These are phyloP conservation scores for Phytophthora idaei DNA, from an alignment of 352 stramenopile genomes.

Conservation along the genomic window DNA sequence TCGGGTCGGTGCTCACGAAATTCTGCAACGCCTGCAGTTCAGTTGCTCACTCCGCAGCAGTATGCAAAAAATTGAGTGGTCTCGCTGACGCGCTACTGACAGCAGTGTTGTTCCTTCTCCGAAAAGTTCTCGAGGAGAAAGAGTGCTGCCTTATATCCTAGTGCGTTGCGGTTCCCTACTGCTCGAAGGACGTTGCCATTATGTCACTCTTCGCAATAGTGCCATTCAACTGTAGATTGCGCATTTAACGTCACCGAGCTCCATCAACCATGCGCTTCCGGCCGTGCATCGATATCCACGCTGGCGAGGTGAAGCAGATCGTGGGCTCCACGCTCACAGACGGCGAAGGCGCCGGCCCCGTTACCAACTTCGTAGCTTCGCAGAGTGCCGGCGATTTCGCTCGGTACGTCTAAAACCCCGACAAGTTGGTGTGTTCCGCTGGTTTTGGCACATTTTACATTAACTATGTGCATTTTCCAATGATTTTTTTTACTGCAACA, in stretches of 20 bases:
- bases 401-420: constrained; percentile 36
- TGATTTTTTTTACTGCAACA: constrained; percentile 18
- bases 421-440: background rate
- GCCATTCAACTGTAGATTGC: background rate
- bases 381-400: constrained; percentile 80
- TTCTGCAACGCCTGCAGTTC: background rate
- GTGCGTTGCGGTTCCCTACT: background rate
- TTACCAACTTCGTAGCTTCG: constrained; percentile 94
- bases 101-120: background rate
- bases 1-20: background rate
- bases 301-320: constrained; percentile 98
- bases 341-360: constrained; percentile 52
- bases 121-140: background rate
- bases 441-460: constrained; percentile 2
- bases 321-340: constrained; percentile 97
- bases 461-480: constrained; percentile 1
- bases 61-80: background rate
- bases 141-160: no score
- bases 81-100: background rate
- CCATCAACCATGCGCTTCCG: constrained; percentile 92
- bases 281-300: constrained; percentile 98
- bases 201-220: constrained; percentile 21
- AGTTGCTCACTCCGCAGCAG: background rate
- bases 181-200: background rate
- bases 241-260: constrained; percentile 9